A percentile compares a stretch with the other conserved stretches of the same genome.
Evolutionary conservation across 2,329 filamentous ascomycete genomes (phyloP).

Genomic region (Colletotrichum higginsianum): DNA sequence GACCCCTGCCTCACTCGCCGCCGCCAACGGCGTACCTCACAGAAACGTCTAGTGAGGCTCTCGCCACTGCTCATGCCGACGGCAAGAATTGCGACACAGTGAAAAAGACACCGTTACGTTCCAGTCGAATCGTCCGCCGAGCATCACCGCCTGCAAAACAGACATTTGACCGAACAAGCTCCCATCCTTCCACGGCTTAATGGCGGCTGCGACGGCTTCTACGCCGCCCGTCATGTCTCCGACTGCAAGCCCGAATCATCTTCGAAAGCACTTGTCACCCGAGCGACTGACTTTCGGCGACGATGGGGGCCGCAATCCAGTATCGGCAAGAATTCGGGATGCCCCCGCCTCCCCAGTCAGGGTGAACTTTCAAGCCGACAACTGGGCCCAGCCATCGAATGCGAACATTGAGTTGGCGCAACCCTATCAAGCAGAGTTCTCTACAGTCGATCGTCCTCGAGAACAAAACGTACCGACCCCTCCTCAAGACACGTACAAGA

Average conservation of each 20-base stretch:
- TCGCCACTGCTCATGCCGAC: background rate
- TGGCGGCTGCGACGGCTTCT: conserved; percentile 41
- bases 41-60: conserved; percentile 1
- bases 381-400: conserved; percentile 68
- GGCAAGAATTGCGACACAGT: background rate
- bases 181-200: conserved; percentile 1
- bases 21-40: background rate
- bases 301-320: conserved; percentile 52
- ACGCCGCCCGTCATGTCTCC: conserved; percentile 51
- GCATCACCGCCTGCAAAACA: background rate
- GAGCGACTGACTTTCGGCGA: conserved; percentile 49
- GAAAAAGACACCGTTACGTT: background rate
- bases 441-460: conserved; percentile 46
- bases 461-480: conserved; percentile 54
- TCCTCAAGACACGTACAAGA: conserved; percentile 53
- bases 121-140: background rate
- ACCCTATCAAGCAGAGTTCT: conserved; percentile 46
- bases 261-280: conserved; percentile 51
- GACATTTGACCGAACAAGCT: background rate
- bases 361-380: conserved; percentile 67
- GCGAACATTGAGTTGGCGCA: conserved; percentile 64
- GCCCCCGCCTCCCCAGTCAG: conserved; percentile 70
- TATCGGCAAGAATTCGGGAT: conserved; percentile 63
- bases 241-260: conserved; percentile 47
- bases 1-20: background rate